Base-by-base conservation (phyloP, 768 basidiomycete genomes). In the Mycena crocata region DNA sequence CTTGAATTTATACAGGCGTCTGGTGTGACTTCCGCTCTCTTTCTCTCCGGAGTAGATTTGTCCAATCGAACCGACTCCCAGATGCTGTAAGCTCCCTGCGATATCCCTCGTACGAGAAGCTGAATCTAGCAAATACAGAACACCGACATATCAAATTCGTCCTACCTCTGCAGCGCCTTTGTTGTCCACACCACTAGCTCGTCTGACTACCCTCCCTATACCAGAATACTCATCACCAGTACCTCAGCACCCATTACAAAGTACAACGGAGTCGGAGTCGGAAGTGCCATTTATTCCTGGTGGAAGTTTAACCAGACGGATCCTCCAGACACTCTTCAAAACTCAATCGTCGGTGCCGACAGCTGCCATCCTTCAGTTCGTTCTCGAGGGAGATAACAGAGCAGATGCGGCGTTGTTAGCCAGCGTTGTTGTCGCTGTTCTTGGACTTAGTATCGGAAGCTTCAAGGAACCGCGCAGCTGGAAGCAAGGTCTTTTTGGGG, bases 311-410 rank as follows among this genome's bases (percentile, higher is more conserved):
- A 88, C 91, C 0, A 84, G 88, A 44, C 84, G 91, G 30, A 80
- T 95, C 49, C 78, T 95, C 8, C 82, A 83, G 3, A 84, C 90
- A 9, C 72, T 94, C 28, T 84, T 88, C 10, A 60, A 62, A 0
- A 39, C 74, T 42, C 70, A 75, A 40, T 88, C 86, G 84, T 71
- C 81, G 23, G 82, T 86, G 44, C 89, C 90, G 26, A 86, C 84
- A 1, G 87, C 85, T 0, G 81, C 85, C 19, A 76, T 95, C 13
- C 79, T 93, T 51, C 91, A 93, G 50, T 95, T 93, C 73, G 93
- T 89, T 14, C 81, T 92, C 63, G 93, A 95, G 73, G 93, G 94
- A 2, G 94, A 95, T 75, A 95, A 95, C 71, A 83, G 90, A 63
- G 81, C 75, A 21, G 93, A 95, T 75, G 93, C 93, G 0, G 81